Conservation (phyloP, 2,329 filamentous ascomycete genomes). For the Pyrenochaeta sp. region DNA sequence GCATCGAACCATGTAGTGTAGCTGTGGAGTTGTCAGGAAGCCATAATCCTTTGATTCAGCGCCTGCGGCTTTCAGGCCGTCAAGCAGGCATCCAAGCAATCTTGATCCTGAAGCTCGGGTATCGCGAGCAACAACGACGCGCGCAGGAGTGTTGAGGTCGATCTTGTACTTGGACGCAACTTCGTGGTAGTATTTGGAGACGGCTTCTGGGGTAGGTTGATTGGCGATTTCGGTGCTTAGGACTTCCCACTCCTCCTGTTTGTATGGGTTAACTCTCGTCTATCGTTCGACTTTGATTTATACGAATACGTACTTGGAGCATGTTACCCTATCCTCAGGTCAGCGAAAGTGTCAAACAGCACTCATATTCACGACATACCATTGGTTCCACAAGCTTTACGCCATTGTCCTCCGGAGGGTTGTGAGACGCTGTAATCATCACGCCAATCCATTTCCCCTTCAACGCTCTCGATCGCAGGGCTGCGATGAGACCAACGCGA, state of each 20-base stretch:
- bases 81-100: slow-evolving; percentile 79
- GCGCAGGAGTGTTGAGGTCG: slow-evolving; percentile 72
- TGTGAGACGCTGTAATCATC: slow-evolving; percentile 74
- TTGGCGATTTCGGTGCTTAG: slow-evolving; percentile 92
- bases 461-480: slow-evolving; percentile 87
- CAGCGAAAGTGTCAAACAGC: slow-evolving; percentile 14
- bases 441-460: slow-evolving; percentile 92
- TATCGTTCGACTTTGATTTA: neutral
- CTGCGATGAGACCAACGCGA: slow-evolving; percentile 87
- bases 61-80: slow-evolving; percentile 78
- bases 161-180: slow-evolving; percentile 69
- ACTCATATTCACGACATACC: slow-evolving; percentile 54
- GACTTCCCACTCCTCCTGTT: slow-evolving; percentile 81
- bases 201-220: slow-evolving; percentile 74
- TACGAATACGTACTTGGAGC: slow-evolving; percentile 63
- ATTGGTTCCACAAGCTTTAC: slow-evolving; percentile 91
- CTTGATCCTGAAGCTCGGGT: slow-evolving; percentile 90
- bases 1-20: slow-evolving; percentile 95
- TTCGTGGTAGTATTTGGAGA: slow-evolving; percentile 78
- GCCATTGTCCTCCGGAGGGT: slow-evolving; percentile 70
- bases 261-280: slow-evolving; percentile 15
- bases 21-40: slow-evolving; percentile 93
- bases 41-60: slow-evolving; percentile 85
- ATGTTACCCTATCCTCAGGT: slow-evolving; percentile 76
- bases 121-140: slow-evolving; percentile 89